phyloP scores from a whole-genome alignment of 768 basidiomycete species.

The Rhodosporidiobolus odoratus region DNA sequence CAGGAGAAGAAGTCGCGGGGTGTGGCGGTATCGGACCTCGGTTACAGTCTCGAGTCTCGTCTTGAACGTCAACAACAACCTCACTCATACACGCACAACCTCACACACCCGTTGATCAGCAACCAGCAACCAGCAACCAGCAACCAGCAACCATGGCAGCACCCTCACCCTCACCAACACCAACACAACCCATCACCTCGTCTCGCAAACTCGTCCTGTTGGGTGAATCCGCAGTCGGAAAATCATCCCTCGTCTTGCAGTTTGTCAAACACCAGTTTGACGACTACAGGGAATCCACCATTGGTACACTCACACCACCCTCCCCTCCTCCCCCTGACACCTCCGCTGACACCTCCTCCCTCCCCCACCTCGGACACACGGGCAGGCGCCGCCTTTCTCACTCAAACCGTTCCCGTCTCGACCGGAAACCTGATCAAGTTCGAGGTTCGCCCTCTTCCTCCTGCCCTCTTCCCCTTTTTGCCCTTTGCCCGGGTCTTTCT shows the following conservation, averaged over 20 bases:
- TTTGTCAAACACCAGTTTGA: constrained; percentile 97
- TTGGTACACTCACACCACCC: constrained; percentile 59
- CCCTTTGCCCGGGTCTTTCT: background rate
- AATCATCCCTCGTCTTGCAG: constrained; percentile 79
- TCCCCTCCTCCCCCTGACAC: background rate
- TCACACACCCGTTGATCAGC: too few relatives aligned
- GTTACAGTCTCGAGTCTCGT: too few relatives aligned
- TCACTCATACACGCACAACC: too few relatives aligned
- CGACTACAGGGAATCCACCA: constrained; percentile 90
- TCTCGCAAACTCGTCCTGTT: constrained; percentile 83
- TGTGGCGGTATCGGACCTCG: too few relatives aligned
- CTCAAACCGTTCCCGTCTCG: constrained; percentile 89
- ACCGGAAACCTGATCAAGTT: constrained; percentile 92
- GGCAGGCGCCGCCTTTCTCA: constrained; percentile 77
- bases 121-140: too few relatives aligned
- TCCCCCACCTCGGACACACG: background rate
- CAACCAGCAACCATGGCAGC: too few relatives aligned
- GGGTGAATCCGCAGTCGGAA: constrained; percentile 92
- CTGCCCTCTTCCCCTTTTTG: background rate
- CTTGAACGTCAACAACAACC: too few relatives aligned
- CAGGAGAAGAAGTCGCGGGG: background rate
- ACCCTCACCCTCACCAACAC: background rate
- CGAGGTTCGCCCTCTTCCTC: constrained; percentile 60
- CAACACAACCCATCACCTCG: constrained; percentile 11
- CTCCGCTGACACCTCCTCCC: background rate